phyloP scores from a whole-genome alignment of 1,284 basidiomycete genomes.

The Ganoderma lucidum region DNA sequence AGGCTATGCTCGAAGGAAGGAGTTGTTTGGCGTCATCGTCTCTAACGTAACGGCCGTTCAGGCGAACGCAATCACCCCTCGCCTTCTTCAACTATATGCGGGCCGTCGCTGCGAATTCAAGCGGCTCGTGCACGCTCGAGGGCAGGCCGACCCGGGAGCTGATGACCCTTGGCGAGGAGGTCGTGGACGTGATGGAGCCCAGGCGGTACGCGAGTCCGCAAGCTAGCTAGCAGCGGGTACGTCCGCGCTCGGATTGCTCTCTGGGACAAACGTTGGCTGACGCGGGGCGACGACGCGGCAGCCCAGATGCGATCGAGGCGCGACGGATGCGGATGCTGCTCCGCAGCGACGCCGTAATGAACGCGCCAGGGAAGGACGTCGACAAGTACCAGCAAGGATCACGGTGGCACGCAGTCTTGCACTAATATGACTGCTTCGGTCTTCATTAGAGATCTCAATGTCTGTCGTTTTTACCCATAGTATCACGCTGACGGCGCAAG shows the following conservation, averaged over 20 bases:
- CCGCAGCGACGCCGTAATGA: slow-evolving; percentile 96
- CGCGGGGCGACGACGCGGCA: slow-evolving; percentile 42
- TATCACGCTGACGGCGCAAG: neutral
- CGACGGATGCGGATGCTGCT: slow-evolving; percentile 58
- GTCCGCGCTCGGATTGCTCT: neutral
- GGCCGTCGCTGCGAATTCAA: neutral
- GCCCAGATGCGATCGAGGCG: slow-evolving; percentile 85
- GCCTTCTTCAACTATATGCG: neutral
- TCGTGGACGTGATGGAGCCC: neutral
- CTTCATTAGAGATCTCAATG: neutral
- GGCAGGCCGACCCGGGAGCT: neutral
- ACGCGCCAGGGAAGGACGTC: slow-evolving; percentile 77
- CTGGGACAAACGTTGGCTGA: neutral
- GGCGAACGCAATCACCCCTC: neutral
- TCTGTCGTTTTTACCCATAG: no score
- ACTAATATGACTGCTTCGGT: neutral
- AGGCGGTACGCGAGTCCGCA: neutral
- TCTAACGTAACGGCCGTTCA: no score
- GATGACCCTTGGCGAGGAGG: neutral
- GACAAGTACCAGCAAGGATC: slow-evolving; percentile 39
- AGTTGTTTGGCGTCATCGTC: no score
- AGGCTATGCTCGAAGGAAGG: no score
- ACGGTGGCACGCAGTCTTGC: neutral
- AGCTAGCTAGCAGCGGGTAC: neutral
- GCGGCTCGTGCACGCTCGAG: neutral